Evolutionary conservation across 768 basidiomycete species (phyloP).

Genomic region (Nevesoporus exiguus): DNA sequence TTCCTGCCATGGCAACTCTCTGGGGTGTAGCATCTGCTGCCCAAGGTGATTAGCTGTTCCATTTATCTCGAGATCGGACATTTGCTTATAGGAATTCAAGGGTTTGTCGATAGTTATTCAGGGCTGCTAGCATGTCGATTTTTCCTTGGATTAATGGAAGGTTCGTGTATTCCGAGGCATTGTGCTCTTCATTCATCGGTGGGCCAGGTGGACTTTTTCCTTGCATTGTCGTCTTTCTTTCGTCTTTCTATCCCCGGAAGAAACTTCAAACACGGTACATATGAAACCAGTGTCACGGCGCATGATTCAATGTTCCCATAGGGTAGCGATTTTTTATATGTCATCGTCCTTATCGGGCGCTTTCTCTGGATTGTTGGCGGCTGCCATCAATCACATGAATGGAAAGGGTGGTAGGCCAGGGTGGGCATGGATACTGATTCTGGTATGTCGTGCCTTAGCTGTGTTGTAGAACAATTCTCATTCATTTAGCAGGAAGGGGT

Average conservation of each 20-base stretch:
- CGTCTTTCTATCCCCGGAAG: slow-evolving; percentile 41
- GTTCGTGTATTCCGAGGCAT: slow-evolving; percentile 26
- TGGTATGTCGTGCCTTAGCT: slow-evolving; percentile 30
- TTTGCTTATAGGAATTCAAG: slow-evolving; percentile 23
- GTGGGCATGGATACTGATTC: slow-evolving; percentile 34
- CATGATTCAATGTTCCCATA: slow-evolving; percentile 12
- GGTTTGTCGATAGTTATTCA: slow-evolving; percentile 46
- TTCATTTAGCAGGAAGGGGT: slow-evolving; percentile 45
- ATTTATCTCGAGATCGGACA: not conserved
- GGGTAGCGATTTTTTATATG: slow-evolving; percentile 37
- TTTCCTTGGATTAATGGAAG: slow-evolving; percentile 48
- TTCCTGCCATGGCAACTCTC: not conserved
- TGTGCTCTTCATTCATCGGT: slow-evolving; percentile 1
- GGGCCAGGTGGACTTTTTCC: slow-evolving; percentile 53
- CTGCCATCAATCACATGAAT: not conserved
- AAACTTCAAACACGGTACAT: slow-evolving; percentile 22
- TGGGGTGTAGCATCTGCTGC: not conserved
- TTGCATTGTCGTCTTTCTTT: slow-evolving; percentile 54
- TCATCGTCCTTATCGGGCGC: slow-evolving; percentile 52
- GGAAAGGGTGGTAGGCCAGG: not conserved
- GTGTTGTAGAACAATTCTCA: not conserved
- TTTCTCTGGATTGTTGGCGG: slow-evolving; percentile 50
- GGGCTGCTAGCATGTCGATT: slow-evolving; percentile 42
- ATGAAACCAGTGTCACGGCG: not conserved
- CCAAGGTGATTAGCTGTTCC: not conserved